Conservation (phyloP, 129 eudicot genomes). For the Saposhnikovia divaricata region DNA sequence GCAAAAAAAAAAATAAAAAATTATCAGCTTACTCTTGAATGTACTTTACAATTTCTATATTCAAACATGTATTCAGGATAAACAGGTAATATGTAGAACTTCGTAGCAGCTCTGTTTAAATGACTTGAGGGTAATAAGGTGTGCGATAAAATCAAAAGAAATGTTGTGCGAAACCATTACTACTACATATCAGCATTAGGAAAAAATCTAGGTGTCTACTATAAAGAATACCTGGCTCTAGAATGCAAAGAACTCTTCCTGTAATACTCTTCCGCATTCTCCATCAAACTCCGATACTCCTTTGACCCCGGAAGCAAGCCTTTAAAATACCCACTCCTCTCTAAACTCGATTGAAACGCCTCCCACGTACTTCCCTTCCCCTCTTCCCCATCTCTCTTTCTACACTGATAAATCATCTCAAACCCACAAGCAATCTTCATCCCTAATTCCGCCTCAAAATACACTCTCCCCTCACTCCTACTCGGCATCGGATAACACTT, state of each 20-base stretch:
- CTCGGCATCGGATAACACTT: slow-evolving; percentile 71
- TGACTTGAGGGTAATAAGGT: neutral
- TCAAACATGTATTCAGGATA: neutral
- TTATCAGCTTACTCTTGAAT: neutral
- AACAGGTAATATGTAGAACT: neutral
- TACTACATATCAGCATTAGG: neutral
- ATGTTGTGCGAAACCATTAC: neutral
- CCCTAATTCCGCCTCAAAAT: slow-evolving; percentile 76
- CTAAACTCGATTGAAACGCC: slow-evolving; percentile 57
- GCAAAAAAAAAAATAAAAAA: no score
- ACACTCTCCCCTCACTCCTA: slow-evolving; percentile 42
- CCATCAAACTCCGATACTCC: slow-evolving; percentile 73
- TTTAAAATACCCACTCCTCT: slow-evolving; percentile 63
- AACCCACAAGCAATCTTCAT: slow-evolving; percentile 96
- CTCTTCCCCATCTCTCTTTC: slow-evolving; percentile 53
- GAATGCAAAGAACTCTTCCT: slow-evolving; percentile 45
- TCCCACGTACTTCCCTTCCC: slow-evolving; percentile 90
- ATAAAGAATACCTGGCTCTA: slow-evolving; percentile 35
- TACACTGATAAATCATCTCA: slow-evolving; percentile 88
- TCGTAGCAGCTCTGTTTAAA: neutral
- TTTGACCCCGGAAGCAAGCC: slow-evolving; percentile 81
- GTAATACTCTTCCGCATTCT: slow-evolving; percentile 70
- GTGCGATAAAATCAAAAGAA: neutral
- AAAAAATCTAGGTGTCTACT: neutral
- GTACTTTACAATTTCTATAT: neutral